A percentile compares a stretch with the other conserved stretches of the same genome.
phyloP scores from a whole-genome alignment of 495 filamentous ascomycete species.

The Clohesyomyces aquaticus region DNA sequence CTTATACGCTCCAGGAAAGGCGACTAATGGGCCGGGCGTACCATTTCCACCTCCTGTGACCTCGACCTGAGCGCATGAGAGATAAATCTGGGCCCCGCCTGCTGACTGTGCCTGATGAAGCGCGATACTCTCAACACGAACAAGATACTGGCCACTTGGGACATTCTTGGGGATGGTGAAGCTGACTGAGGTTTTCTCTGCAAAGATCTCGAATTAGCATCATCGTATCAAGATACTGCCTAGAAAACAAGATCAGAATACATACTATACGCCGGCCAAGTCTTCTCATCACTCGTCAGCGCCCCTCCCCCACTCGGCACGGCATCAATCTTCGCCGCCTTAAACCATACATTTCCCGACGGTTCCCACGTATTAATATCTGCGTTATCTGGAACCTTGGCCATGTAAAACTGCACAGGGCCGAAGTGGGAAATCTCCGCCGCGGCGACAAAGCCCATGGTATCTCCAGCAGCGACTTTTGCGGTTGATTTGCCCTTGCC shows the following conservation, averaged over 20 bases:
- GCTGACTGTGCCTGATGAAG: conserved; percentile 48
- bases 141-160: conserved; percentile 62
- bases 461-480: conserved; percentile 29
- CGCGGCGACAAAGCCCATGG: conserved; percentile 25
- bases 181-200: conserved; percentile 17
- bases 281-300: conserved; percentile 20
- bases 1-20: conserved; percentile 36
- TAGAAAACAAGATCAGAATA: neutral
- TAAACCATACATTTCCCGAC: conserved; percentile 36
- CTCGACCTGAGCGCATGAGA: conserved; percentile 41
- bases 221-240: neutral
- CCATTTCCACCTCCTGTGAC: conserved; percentile 38
- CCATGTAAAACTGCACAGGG: conserved; percentile 37
- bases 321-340: conserved; percentile 25
- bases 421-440: conserved; percentile 28
- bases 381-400: conserved; percentile 23
- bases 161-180: conserved; percentile 60
- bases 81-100: conserved; percentile 42
- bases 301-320: neutral
- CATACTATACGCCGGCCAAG: conserved; percentile 35
- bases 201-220: neutral
- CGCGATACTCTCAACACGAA: conserved; percentile 64
- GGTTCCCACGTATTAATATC: conserved; percentile 36
- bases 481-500: conserved; percentile 17
- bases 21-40: conserved; percentile 29